phyloP scores from a whole-genome alignment of 495 filamentous ascomycete species.

The Xylaria sp. region DNA sequence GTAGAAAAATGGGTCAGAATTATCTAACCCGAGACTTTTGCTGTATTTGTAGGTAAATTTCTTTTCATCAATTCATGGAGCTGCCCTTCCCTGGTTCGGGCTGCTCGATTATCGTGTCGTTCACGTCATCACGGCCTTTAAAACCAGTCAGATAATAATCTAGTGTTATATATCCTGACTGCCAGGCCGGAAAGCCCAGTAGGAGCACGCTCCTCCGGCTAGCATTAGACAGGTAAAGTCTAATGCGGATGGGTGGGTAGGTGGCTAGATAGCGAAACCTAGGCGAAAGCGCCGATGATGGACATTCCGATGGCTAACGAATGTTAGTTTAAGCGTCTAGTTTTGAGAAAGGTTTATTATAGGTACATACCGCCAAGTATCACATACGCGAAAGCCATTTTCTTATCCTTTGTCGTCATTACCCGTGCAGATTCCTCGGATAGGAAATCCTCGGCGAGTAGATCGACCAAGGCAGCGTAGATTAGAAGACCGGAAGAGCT shows the following conservation, averaged over 20 bases:
- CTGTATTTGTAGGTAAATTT: background rate
- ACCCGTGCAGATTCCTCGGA: constrained; percentile 57
- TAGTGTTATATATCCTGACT: background rate
- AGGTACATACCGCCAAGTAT: constrained; percentile 49
- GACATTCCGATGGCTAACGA: constrained; percentile 60
- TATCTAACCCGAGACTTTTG: background rate
- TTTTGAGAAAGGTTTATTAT: background rate
- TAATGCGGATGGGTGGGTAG: background rate
- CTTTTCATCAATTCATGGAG: background rate
- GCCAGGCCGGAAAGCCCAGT: background rate
- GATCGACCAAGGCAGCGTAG: constrained; percentile 67
- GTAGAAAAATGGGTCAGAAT: background rate
- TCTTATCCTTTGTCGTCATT: constrained; percentile 55
- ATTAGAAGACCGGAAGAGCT: constrained; percentile 66
- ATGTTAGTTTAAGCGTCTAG: constrained; percentile 29
- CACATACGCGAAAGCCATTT: constrained; percentile 49
- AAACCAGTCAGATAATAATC: background rate
- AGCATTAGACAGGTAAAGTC: background rate
- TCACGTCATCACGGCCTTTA: background rate
- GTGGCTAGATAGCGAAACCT: constrained; percentile 22
- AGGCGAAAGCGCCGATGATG: constrained; percentile 64
- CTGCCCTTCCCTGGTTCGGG: background rate
- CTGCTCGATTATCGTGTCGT: background rate
- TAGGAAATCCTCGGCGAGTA: constrained; percentile 69
- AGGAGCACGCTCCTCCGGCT: background rate